Conservation (phyloP, 768 basidiomycete genomes). For the Dioszegia aurantiaca region DNA sequence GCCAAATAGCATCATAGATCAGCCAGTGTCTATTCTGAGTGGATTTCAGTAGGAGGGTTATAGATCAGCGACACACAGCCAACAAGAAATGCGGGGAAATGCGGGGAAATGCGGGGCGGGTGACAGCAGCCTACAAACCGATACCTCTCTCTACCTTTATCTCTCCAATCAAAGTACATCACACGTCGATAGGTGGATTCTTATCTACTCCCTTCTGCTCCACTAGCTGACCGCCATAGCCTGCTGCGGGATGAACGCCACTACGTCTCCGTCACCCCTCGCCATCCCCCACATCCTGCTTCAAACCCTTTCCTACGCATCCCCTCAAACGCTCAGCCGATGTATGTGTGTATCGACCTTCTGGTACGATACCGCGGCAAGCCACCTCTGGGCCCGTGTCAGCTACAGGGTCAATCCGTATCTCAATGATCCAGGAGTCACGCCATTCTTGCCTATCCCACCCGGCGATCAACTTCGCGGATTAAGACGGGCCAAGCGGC, state of each 20-base stretch:
- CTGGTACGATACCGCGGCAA: constrained; percentile 10
- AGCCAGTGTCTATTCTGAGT: too few species aligned
- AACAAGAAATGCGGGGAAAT: too few species aligned
- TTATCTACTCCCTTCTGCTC: background rate
- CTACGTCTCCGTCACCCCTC: background rate
- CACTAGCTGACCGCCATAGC: too few species aligned
- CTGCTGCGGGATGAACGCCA: background rate
- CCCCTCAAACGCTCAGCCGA: constrained; percentile 1
- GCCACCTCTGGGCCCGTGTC: constrained; percentile 7
- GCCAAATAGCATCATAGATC: too few species aligned
- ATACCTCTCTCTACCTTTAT: too few species aligned
- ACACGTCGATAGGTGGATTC: too few species aligned
- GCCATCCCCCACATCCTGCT: constrained; percentile 12
- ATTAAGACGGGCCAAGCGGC: constrained; percentile 8
- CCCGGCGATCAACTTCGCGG: background rate
- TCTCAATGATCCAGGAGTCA: constrained; percentile 4
- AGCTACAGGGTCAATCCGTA: constrained; percentile 13
- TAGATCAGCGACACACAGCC: too few species aligned
- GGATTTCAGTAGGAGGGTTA: too few species aligned
- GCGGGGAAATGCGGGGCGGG: too few species aligned
- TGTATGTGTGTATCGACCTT: constrained; percentile 2
- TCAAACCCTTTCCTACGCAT: constrained; percentile 6
- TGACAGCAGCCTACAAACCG: too few species aligned
- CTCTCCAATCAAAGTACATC: too few species aligned
- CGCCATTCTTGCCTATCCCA: constrained; percentile 7